Base-by-base conservation (phyloP, 768 basidiomycete genomes). In the Wakefieldia striispora region DNA sequence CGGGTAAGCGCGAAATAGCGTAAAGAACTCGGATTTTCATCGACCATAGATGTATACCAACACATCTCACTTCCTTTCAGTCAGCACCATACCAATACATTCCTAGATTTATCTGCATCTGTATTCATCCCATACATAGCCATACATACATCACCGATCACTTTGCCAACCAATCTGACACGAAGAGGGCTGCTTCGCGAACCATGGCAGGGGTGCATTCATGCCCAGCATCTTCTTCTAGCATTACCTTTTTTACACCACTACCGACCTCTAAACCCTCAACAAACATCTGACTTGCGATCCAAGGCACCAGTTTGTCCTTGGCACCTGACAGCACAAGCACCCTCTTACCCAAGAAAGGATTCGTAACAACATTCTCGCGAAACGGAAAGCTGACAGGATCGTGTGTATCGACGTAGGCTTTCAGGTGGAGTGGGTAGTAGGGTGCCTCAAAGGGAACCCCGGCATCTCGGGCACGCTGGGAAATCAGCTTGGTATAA, bases 331-430 rank as follows among this genome's bases (percentile, higher is more conserved):
- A 82, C 4, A 94, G 65, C 3, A 87, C 82, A 6, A 94, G 74
- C 13, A 94, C 75, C 59, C 81, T 81, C 72, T 91, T 91, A 1
- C 81, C 84, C 4, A 74, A 50, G 64, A 88, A 91, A 1, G 84
- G 81, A 54, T 86, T 86, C 10, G 64, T 56, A 2, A 44, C 51
- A 29, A 70, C 74, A 2, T 49, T 52, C 17, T 72, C 65, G 12
- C 68, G 58, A 53, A 75, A 80, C 5, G 79, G 68, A 33, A 72
- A 67, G 3, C 62, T 65, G 3, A 66, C 73, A 1, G 83, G 80
- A 54, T 83, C 80, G 23, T 70, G 54, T 14, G 56, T 60, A 34
- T 66, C 53, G n/a, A 90, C 71, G 37, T 81, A 65, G 16, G 66
- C 66, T 26, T 75, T 66, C 33, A 88, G 66, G 13, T 76, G 74